Conservation (phyloP, 1,284 basidiomycete species). For the Porogramme epimiltina region DNA sequence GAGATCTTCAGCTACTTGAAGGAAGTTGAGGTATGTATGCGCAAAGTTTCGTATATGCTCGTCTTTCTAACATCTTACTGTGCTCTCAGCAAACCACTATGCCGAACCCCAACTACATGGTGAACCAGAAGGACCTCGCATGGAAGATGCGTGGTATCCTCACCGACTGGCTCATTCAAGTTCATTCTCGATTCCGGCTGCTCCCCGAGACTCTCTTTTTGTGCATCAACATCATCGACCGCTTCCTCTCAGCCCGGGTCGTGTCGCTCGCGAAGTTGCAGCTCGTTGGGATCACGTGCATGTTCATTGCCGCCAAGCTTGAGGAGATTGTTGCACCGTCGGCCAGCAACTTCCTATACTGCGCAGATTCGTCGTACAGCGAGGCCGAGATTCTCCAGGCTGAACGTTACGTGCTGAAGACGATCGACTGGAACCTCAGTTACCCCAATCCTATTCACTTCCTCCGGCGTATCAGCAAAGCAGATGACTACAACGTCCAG, state of each 20-base stretch:
- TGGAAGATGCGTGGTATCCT: conserved; percentile 96
- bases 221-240: conserved; percentile 94
- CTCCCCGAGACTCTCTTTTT: conserved; percentile 97
- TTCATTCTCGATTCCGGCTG: conserved; percentile 92
- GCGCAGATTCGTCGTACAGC: conserved; percentile 87
- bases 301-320: conserved; percentile 94
- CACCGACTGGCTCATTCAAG: conserved; percentile 97
- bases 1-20: conserved; percentile 96
- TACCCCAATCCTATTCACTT: conserved; percentile 96
- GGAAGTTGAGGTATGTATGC: conserved; percentile 58
- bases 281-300: conserved; percentile 91
- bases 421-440: conserved; percentile 89
- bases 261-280: conserved; percentile 94
- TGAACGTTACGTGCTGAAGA: conserved; percentile 91
- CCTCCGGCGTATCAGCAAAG: conserved; percentile 91
- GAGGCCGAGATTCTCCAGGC: conserved; percentile 91
- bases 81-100: conserved; percentile 71
- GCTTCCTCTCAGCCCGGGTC: conserved; percentile 89
- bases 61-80: neutral
- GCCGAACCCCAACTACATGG: conserved; percentile 91
- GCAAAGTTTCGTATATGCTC: conserved; percentile 9
- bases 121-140: conserved; percentile 85
- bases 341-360: conserved; percentile 85
- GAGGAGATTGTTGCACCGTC: conserved; percentile 96
- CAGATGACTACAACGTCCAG: conserved; percentile 93